These are phyloP conservation scores for Quercus glauca DNA, from an alignment of 306 rosid genomes.

Conservation along the genomic window DNA sequence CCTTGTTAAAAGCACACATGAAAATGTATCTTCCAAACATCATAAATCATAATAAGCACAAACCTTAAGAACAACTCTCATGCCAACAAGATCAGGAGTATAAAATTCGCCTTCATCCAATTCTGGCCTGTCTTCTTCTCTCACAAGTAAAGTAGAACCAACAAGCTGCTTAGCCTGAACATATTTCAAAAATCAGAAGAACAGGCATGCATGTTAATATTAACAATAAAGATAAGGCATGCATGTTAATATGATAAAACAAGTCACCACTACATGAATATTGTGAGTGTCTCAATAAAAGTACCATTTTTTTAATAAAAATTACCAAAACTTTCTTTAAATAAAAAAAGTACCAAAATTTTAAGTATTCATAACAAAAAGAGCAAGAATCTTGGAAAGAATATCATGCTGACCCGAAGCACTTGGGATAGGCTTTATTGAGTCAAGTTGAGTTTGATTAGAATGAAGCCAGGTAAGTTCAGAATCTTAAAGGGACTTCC, in stretches of 20 bases:
- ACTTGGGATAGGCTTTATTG: background rate
- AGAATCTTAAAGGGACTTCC: background rate
- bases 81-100: slow-evolving; percentile 82
- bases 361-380: slow-evolving; percentile 1
- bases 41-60: slow-evolving; percentile 12
- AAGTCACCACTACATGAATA: slow-evolving; percentile 2
- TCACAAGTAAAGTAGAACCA: slow-evolving; percentile 84
- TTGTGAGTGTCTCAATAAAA: background rate
- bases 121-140: slow-evolving; percentile 78
- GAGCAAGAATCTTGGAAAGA: background rate
- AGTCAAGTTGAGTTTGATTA: slow-evolving; percentile 10
- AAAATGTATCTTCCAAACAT: background rate
- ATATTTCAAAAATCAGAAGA: slow-evolving; percentile 22
- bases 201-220: slow-evolving; percentile 11
- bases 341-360: background rate
- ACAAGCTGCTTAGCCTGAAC: slow-evolving; percentile 82
- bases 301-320: too few relatives aligned
- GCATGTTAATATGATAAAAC: slow-evolving; percentile 2
- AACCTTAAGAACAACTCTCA: slow-evolving; percentile 86
- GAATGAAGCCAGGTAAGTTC: background rate
- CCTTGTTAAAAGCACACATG: background rate
- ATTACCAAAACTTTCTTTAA: too few relatives aligned
- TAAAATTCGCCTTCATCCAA: slow-evolving; percentile 87
- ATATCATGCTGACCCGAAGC: background rate
- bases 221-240: slow-evolving; percentile 4